A percentile compares a stretch with the other conserved stretches of the same genome.
Evolutionary conservation across 495 filamentous ascomycete genomes (phyloP).

Genomic region (Alectoria sarmentosa): DNA sequence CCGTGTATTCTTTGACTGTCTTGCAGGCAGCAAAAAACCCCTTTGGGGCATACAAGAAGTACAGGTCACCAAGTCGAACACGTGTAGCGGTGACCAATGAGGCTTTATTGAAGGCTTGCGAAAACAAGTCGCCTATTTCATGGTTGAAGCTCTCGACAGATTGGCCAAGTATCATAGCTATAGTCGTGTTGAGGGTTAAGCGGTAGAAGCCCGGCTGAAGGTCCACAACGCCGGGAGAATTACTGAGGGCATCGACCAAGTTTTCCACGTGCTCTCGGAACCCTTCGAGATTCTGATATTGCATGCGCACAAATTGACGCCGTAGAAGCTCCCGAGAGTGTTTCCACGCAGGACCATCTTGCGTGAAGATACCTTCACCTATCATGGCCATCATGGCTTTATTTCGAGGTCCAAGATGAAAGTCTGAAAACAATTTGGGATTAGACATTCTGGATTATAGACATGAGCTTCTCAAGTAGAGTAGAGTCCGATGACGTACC

Average conservation of each 20-base stretch:
- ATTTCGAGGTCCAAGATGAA: slow-evolving; percentile 29
- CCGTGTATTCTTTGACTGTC: slow-evolving; percentile 38
- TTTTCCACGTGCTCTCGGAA: slow-evolving; percentile 42
- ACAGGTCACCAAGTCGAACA: slow-evolving; percentile 46
- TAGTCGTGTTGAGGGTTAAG: slow-evolving; percentile 43
- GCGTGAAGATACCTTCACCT: slow-evolving; percentile 33
- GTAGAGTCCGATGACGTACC: slow-evolving; percentile 23
- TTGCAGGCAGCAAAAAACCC: slow-evolving; percentile 38
- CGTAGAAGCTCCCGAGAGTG: slow-evolving; percentile 44
- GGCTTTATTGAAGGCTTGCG: slow-evolving; percentile 29
- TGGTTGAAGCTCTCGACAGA: slow-evolving; percentile 20
- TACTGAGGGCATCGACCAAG: slow-evolving; percentile 24
- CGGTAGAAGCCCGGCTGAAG: slow-evolving; percentile 43
- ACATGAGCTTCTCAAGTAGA: background rate
- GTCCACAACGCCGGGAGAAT: slow-evolving; percentile 33
- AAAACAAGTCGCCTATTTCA: slow-evolving; percentile 23
- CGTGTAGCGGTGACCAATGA: slow-evolving; percentile 31
- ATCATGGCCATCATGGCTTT: slow-evolving; percentile 31
- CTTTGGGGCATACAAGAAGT: slow-evolving; percentile 42
- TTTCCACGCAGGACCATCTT: slow-evolving; percentile 46
- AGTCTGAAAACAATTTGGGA: slow-evolving; percentile 25
- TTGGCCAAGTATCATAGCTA: slow-evolving; percentile 41
- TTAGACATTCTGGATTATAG: background rate
- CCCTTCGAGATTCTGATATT: slow-evolving; percentile 35
- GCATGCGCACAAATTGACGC: slow-evolving; percentile 35